These are phyloP conservation scores for Phlebiopsis gigantea DNA, from an alignment of 768 basidiomycete genomes.

Conservation along the genomic window DNA sequence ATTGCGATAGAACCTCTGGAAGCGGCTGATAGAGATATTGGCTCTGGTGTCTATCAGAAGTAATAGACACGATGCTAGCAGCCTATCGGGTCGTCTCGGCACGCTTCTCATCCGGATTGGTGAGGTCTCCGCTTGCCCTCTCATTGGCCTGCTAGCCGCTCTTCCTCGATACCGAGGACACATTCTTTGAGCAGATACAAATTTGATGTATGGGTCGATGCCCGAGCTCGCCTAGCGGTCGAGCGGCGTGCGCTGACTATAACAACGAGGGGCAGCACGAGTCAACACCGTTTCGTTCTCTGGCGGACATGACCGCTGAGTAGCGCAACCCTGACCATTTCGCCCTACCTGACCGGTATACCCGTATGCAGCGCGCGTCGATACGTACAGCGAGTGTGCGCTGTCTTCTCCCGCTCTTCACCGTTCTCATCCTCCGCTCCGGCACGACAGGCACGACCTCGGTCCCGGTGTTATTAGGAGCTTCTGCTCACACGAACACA, in stretches of 20 bases:
- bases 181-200: too few relatives aligned
- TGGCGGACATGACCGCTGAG: background rate
- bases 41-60: background rate
- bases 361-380: background rate
- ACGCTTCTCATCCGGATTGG: background rate
- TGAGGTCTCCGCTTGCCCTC: background rate
- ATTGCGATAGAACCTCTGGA: background rate
- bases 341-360: background rate
- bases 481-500: background rate
- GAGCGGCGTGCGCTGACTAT: background rate
- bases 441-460: conserved; percentile 3
- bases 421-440: background rate
- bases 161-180: background rate
- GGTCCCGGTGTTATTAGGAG: background rate
- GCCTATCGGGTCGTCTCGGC: background rate
- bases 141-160: background rate
- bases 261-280: background rate
- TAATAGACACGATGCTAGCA: background rate
- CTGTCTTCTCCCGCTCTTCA: background rate
- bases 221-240: too few relatives aligned
- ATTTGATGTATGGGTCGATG: too few relatives aligned
- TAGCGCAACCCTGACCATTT: background rate
- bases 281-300: background rate
- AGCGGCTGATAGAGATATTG: background rate
- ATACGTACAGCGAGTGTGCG: background rate